Percentiles rank a stretch among this genome's conserved stretches.
Evolutionary conservation across 306 rosid species (phyloP).

Genomic region (Dalbergia cultrata): DNA sequence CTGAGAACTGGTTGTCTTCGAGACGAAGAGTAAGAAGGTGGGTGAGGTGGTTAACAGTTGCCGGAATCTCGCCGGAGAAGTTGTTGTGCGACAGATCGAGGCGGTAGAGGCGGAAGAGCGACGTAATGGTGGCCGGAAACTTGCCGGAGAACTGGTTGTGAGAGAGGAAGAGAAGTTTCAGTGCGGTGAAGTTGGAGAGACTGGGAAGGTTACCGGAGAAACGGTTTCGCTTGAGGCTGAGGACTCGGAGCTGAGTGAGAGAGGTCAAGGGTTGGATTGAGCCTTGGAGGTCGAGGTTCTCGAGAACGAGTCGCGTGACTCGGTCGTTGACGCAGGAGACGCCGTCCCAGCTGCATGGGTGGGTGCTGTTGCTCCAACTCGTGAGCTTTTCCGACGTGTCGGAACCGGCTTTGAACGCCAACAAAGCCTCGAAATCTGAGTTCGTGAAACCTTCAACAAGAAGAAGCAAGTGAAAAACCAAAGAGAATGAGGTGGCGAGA

Average conservation of each 20-base stretch:
- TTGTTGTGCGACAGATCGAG: slow-evolving; percentile 89
- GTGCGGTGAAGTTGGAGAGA: slow-evolving; percentile 71
- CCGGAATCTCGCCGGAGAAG: slow-evolving; percentile 76
- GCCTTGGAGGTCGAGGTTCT: slow-evolving; percentile 71
- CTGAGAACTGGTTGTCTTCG: slow-evolving; percentile 69
- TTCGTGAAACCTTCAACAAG: slow-evolving; percentile 32
- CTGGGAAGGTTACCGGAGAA: slow-evolving; percentile 71
- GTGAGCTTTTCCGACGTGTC: slow-evolving; percentile 67
- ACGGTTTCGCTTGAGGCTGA: slow-evolving; percentile 84
- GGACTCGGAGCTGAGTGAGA: slow-evolving; percentile 79
- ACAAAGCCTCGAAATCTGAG: slow-evolving; percentile 64
- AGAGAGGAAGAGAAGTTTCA: slow-evolving; percentile 81
- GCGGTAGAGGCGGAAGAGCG: slow-evolving; percentile 74
- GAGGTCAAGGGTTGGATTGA: slow-evolving; percentile 62
- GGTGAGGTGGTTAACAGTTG: slow-evolving; percentile 58
- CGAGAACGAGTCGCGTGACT: slow-evolving; percentile 84
- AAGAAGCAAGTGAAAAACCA: slow-evolving; percentile 20
- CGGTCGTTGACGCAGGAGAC: slow-evolving; percentile 69
- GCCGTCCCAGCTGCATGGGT: slow-evolving; percentile 73
- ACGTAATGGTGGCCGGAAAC: slow-evolving; percentile 60
- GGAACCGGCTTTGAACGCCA: slow-evolving; percentile 72
- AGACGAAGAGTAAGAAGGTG: slow-evolving; percentile 88
- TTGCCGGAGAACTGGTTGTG: slow-evolving; percentile 71
- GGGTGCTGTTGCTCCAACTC: slow-evolving; percentile 67
- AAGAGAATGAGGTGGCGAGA: slow-evolving; percentile 26